A percentile compares a stretch with the other conserved stretches of the same genome.
phyloP scores from a whole-genome alignment of 495 filamentous ascomycete genomes.

The Amorphotheca resinae region DNA sequence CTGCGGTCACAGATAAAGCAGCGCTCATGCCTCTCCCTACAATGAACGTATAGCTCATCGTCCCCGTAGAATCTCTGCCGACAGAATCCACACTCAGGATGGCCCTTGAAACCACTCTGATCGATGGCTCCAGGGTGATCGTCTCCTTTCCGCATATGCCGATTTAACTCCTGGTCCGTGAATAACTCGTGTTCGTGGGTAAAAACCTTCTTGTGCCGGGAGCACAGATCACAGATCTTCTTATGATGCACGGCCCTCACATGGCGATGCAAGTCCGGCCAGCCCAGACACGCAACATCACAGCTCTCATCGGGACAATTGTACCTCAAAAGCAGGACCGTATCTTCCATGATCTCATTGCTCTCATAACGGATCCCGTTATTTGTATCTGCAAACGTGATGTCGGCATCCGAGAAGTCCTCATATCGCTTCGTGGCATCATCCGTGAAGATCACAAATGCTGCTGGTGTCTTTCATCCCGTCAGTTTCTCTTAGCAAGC shows the following conservation, averaged over 20 bases:
- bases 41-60: conserved; percentile 90
- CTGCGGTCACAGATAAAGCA: conserved; percentile 87
- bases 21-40: conserved; percentile 80
- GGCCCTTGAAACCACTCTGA: conserved; percentile 92
- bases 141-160: conserved; percentile 84
- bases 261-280: conserved; percentile 89
- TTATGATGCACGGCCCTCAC: conserved; percentile 70
- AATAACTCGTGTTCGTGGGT: conserved; percentile 98
- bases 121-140: conserved; percentile 81
- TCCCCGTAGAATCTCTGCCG: conserved; percentile 85
- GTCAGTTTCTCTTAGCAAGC: too few relatives aligned
- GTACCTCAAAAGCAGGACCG: conserved; percentile 73
- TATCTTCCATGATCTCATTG: conserved; percentile 78
- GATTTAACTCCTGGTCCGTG: conserved; percentile 61
- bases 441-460: conserved; percentile 85
- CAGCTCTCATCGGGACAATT: conserved; percentile 84
- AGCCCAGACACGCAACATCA: conserved; percentile 80
- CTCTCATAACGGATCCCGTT: conserved; percentile 86
- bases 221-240: conserved; percentile 92
- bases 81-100: conserved; percentile 92
- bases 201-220: conserved; percentile 92
- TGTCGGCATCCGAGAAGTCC: conserved; percentile 61
- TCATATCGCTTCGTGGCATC: conserved; percentile 66
- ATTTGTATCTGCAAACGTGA: conserved; percentile 62
- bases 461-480: conserved; percentile 61